These are phyloP conservation scores for Cutaneotrichosporon spelunceum DNA, from an alignment of 1,284 basidiomycete species.

Conservation along the genomic window DNA sequence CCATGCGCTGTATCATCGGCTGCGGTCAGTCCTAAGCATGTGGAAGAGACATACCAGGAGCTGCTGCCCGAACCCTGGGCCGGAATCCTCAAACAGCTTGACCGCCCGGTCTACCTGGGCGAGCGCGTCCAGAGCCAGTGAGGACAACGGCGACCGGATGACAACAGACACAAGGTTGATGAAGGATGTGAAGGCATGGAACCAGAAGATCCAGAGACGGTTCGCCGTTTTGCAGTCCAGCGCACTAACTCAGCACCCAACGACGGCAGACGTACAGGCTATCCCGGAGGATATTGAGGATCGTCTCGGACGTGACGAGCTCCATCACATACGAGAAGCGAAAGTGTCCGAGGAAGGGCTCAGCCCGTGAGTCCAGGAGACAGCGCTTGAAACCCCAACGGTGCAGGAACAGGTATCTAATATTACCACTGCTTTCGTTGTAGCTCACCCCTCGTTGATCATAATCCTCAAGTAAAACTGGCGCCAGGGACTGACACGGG, in stretches of 20 bases:
- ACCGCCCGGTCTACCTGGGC: slow-evolving; percentile 3
- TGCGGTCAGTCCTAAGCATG: not conserved
- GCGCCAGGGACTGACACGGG: slow-evolving; percentile 3
- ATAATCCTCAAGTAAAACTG: slow-evolving; percentile 13
- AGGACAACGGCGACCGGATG: slow-evolving; percentile 16
- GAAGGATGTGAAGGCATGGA: slow-evolving; percentile 21
- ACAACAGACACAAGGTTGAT: slow-evolving; percentile 21
- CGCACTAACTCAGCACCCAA: not conserved
- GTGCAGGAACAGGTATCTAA: slow-evolving; percentile 14
- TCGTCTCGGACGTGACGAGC: slow-evolving; percentile 19
- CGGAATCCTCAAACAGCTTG: not conserved
- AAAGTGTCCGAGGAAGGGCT: slow-evolving; percentile 11
- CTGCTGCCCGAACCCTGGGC: not conserved
- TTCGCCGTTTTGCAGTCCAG: not conserved
- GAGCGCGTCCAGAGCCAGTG: slow-evolving; percentile 12
- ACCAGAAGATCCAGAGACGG: slow-evolving; percentile 21
- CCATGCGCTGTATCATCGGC: not conserved
- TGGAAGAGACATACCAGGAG: not conserved
- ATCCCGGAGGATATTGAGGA: slow-evolving; percentile 12
- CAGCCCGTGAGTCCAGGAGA: slow-evolving; percentile 1
- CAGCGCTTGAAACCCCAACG: slow-evolving; percentile 13
- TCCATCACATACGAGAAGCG: slow-evolving; percentile 19
- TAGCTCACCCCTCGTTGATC: slow-evolving; percentile 8
- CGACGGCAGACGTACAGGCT: slow-evolving; percentile 13
- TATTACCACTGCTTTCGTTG: not conserved